Evolutionary conservation across 768 basidiomycete genomes (phyloP).

Genomic region (Kwoniella dendrophila): DNA sequence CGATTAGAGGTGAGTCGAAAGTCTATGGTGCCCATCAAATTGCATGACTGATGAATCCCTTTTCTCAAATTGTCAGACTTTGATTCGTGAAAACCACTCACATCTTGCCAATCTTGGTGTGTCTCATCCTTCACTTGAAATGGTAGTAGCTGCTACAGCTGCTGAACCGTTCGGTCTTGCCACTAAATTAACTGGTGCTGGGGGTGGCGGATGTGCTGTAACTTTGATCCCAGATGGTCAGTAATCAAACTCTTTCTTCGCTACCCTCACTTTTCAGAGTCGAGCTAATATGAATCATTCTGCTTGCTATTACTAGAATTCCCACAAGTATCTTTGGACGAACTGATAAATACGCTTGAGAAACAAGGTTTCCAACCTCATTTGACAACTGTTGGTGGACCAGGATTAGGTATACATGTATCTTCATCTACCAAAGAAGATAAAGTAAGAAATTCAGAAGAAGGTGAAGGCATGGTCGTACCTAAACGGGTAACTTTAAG

Average conservation of each 20-base stretch:
- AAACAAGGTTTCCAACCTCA: conserved; percentile 76
- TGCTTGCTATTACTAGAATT: conserved; percentile 64
- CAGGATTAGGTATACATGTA: conserved; percentile 73
- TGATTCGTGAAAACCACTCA: conserved; percentile 86
- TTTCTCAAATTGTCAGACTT: conserved; percentile 59
- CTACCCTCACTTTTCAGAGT: background rate
- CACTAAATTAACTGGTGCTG: conserved; percentile 90
- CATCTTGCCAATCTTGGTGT: conserved; percentile 84
- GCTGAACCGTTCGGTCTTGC: conserved; percentile 69
- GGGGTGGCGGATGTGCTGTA: conserved; percentile 97
- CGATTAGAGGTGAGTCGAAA: conserved; percentile 68
- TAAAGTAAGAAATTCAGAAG: conserved; percentile 18
- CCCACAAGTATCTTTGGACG: conserved; percentile 63
- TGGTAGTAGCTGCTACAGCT: conserved; percentile 71
- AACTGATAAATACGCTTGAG: conserved; percentile 66
- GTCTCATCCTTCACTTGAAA: conserved; percentile 84
- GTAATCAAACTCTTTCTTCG: conserved; percentile 45
- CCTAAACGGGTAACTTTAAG: conserved; percentile 41
- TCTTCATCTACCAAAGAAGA: conserved; percentile 5
- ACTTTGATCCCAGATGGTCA: conserved; percentile 90
- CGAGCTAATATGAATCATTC: background rate
- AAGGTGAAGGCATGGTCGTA: conserved; percentile 38
- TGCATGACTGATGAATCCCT: conserved; percentile 1
- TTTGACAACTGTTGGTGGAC: conserved; percentile 89
- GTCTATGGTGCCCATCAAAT: background rate